A percentile compares a stretch with the other conserved stretches of the same genome.
Conservation (phyloP, 257 asterid genomes). For the Nicotiana undulata region DNA sequence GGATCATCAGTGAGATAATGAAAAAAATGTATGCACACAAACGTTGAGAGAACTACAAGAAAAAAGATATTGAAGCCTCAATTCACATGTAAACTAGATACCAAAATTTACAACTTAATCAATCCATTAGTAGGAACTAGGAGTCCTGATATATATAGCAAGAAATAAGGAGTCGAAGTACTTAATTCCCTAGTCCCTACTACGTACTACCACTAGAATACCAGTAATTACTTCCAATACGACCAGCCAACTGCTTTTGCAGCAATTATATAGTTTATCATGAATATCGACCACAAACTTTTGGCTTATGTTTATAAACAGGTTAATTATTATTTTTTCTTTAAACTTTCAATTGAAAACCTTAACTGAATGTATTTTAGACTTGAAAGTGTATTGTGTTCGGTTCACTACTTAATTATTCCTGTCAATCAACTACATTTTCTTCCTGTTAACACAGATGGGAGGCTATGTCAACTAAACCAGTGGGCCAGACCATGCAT, state of each 20-base stretch:
- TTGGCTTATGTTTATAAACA: background rate
- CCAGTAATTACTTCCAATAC: too few relatives aligned
- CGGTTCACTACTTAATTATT: background rate
- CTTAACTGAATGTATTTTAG: background rate
- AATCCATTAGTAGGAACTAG: too few relatives aligned
- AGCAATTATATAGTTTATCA: too few relatives aligned
- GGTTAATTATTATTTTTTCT: background rate
- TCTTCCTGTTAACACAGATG: background rate
- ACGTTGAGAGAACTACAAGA: too few relatives aligned
- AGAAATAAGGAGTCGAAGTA: too few relatives aligned
- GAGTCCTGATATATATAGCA: too few relatives aligned
- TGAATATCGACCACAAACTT: background rate
- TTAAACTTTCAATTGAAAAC: background rate
- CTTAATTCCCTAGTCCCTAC: background rate
- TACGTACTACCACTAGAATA: too few relatives aligned
- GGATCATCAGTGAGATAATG: too few relatives aligned
- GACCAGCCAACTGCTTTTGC: background rate
- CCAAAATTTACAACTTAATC: too few relatives aligned
- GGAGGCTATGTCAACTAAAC: background rate
- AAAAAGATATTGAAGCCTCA: too few relatives aligned
- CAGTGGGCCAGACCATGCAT: background rate
- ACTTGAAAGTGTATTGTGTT: background rate
- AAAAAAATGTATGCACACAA: too few relatives aligned
- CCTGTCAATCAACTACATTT: background rate
- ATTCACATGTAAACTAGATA: too few relatives aligned